Evolutionary conservation across 1,284 basidiomycete genomes (phyloP), one percentile per base, ranked within the genome.

Genomic region (Cryptococcus sp.): DNA sequence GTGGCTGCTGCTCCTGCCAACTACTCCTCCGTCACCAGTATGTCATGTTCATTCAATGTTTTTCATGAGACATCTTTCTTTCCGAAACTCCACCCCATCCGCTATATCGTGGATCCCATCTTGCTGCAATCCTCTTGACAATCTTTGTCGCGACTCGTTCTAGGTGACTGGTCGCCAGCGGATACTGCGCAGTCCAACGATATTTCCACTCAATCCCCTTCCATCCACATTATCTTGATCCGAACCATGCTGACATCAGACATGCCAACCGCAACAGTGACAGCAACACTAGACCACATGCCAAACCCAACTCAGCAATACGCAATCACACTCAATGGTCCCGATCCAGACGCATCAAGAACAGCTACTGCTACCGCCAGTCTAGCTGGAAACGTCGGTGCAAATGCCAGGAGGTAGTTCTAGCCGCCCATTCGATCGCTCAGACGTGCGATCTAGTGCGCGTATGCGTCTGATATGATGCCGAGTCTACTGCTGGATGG

Each of bases 281-380:
- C 68, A 16, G 70, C 67, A 10, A 67, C 65, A 2, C 39, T 68
- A 23, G 65, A 56, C 2, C 50, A 43, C 25, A 51, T 53, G 19
- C 73, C 68, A 13, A 68, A 73, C 54, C 73, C 72, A 5, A 74
- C 69, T 1, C 67, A 73, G 53, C 59, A 69, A 59, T 76, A 67
- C 67, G 69, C 69, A 11, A 42, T 70, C 51, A 72, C 69, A 1
- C 53, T 72, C 23, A 59, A 64, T 53, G 71, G 71, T 66, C 57
- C 62, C 42, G 60, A 69, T 51, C 61, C 65, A 7, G 66, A 66
- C 49, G 63, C 62, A n/a, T 64, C 66, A 10, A 54, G 53, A 4
- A 45, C 61, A 1, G 59, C 59, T 1, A 44, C 37, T 1, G 25
- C 34, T 10, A 60, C 48, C 16, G 62, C 62, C 21, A 61, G 63